Evolutionary conservation across 768 basidiomycete genomes (phyloP), one percentile per base, ranked within the genome.

Genomic region (Podaxis carcinomalis): DNA sequence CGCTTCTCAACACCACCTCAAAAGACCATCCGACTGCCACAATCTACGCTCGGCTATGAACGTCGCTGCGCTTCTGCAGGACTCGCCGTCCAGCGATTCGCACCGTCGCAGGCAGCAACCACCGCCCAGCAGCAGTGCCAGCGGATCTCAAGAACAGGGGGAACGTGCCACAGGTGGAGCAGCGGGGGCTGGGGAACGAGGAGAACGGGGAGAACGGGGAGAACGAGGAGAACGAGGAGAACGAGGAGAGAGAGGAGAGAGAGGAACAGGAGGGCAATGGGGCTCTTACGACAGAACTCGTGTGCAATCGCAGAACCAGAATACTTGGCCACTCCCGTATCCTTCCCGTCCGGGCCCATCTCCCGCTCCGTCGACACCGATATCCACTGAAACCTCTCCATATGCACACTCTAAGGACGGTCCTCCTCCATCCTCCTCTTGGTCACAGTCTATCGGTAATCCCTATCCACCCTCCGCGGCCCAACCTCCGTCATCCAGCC

Each of bases 21-120:
- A 55, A 19, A 39, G n/a, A 13, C 13, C 6, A 19, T 19, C 39
- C 25, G 42, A 16, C 40, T 40, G 10, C 54, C n/a, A 40, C 47
- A 28, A 10, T 51, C 23, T 50, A 32, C 49, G 47, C 14, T 35
- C 51, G 36, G 44, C 53, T 13, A 67, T 67, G 66, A 67, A 67
- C 55, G 66, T 67, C 35, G 64, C 66, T 37, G 63, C 62, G 4
- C 61, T 67, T 27, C 47, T 67, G 39, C 64, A 62, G 40, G 66
- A 64, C 46, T 64, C 62, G 28, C 66, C 66, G 5, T 65, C 66
- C 32, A 64, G 65, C 49, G 61, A 64, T 46, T 36, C 40, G 13
- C 40, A 57, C 14, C 49, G 56, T 19, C 61, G 61, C 40, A 59
- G 61, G 14, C 57, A 42, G 32, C 53, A 51, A 6, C 36, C 46